These are phyloP conservation scores for Mortierella sp. DNA, from an alignment of 371 early-diverging fungal species.

Conservation along the genomic window DNA sequence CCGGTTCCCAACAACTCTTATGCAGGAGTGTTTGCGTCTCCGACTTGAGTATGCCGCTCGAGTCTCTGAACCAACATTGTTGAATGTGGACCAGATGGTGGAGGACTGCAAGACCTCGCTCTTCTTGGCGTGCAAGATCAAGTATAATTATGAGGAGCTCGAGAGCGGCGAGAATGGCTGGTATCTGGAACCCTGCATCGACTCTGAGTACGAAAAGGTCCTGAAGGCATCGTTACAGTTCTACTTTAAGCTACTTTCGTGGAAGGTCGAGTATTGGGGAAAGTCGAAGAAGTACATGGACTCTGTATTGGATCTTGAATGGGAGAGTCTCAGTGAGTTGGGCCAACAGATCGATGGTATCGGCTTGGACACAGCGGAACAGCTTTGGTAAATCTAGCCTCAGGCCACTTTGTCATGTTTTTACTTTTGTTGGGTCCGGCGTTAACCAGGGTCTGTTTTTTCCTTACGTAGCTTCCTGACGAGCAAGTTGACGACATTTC, in stretches of 20 bases:
- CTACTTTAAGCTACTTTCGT: slow-evolving; percentile 82
- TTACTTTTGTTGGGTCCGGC: not conserved
- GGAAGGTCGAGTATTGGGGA: slow-evolving; percentile 69
- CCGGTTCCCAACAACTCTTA: slow-evolving; percentile 80
- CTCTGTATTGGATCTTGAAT: slow-evolving; percentile 86
- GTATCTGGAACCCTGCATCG: slow-evolving; percentile 71
- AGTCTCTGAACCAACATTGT: slow-evolving; percentile 74
- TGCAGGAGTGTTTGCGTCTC: slow-evolving; percentile 82
- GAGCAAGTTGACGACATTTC: slow-evolving; percentile 55
- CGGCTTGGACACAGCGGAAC: slow-evolving; percentile 79
- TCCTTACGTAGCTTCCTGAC: slow-evolving; percentile 52
- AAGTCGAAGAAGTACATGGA: slow-evolving; percentile 69
- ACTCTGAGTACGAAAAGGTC: slow-evolving; percentile 75
- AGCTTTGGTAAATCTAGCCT: slow-evolving; percentile 70
- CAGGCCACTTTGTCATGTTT: not conserved
- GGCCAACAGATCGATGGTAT: slow-evolving; percentile 79
- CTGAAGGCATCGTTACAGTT: slow-evolving; percentile 79
- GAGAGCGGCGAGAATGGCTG: slow-evolving; percentile 76
- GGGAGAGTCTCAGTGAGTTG: slow-evolving; percentile 79
- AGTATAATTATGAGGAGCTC: slow-evolving; percentile 74
- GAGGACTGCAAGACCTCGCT: slow-evolving; percentile 83
- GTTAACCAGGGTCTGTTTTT: too few relatives aligned
- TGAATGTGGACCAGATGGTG: slow-evolving; percentile 83
- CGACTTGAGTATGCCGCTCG: slow-evolving; percentile 81
- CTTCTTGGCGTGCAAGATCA: slow-evolving; percentile 78